A percentile compares a stretch with the other conserved stretches of the same genome.
Evolutionary conservation across 148 eudicot species (phyloP).

Genomic region (Suaeda aralocaspica): DNA sequence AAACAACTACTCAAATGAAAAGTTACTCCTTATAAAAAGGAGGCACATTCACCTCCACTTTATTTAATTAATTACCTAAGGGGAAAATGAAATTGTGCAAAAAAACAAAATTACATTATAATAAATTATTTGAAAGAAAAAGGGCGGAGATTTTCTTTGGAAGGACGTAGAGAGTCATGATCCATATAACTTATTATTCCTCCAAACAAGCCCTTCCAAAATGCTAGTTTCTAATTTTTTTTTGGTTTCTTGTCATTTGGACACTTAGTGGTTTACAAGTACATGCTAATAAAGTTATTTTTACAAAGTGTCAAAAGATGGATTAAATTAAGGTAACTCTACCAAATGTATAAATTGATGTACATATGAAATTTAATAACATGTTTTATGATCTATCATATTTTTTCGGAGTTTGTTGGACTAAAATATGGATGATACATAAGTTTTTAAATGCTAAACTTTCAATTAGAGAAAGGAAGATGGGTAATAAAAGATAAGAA

Average conservation of each 20-base stretch:
- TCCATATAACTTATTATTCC: conserved; percentile 52
- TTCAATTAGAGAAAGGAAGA: too few relatives aligned
- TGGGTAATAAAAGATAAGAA: too few relatives aligned
- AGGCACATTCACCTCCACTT: conserved; percentile 6
- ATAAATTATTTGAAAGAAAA: conserved; percentile 6
- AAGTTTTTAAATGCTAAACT: too few relatives aligned
- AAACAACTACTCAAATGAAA: too few relatives aligned
- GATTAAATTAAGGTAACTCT: too few relatives aligned
- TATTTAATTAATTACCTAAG: background rate
- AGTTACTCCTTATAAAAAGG: conserved; percentile 2
- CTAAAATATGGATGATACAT: too few relatives aligned
- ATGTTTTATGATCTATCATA: background rate
- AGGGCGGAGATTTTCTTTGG: conserved; percentile 27
- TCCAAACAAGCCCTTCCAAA: conserved; percentile 70
- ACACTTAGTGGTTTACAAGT: conserved; percentile 39
- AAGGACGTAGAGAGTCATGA: conserved; percentile 38
- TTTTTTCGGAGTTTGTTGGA: background rate
- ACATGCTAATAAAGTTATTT: conserved; percentile 25
- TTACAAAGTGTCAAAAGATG: conserved; percentile 14
- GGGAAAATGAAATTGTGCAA: background rate
- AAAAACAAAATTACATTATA: background rate
- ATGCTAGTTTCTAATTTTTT: conserved; percentile 51
- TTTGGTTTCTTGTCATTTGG: conserved; percentile 43
- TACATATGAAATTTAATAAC: background rate
- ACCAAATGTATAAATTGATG: too few relatives aligned